Base-by-base conservation (phyloP, 2,329 filamentous ascomycete genomes). In the Fusarium sp. region DNA sequence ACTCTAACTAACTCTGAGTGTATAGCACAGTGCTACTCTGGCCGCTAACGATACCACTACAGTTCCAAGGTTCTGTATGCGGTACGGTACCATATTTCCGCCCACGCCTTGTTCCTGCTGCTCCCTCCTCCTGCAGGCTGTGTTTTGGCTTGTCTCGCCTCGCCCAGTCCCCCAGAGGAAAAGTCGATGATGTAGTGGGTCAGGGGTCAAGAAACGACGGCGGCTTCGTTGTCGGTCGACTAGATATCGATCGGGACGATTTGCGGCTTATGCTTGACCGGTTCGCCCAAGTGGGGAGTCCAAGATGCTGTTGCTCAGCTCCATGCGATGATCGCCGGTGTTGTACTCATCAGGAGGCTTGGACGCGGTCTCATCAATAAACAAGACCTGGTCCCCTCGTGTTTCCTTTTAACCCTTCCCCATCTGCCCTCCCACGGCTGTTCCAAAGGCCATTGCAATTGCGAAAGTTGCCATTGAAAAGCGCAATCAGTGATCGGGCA, bases 151-250 rank as follows among this genome's bases (percentile, higher is more conserved):
- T 62, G 53, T 57, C 43, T 50, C 54, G 41, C 43, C 44, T 57
- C 36, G 43, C 23, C 30, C 36, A 18, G 30, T 41, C 30, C 46
- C 34, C 28, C 15, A 43, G 40, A 16, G 60, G 15, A 13, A 56
- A 31, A 66, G 57, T 75, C 71, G 65, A 75, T 74, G 71, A 75
- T 75, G 73, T 65, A 72, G 73, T 65, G 71, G 61, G 60, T 54
- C 73, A 73, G 67, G 72, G 70, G 64, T 69, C 53, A 41, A 62
- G 60, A 72, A 73, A 72, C 62, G 66, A 66, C 64, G 44, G 72
- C 56, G 44, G 65, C 55, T 64, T 70, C 52, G 48, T 37, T 60
- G 48, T 71, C 48, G 59, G n/a, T 64, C 41, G 44, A 57, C 57
- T 46, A 23, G 23, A 23, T 23, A 52, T 72, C 61, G 65, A 23